Conservation (phyloP, 257 asterid genomes). For the Gentiana macrophylla region DNA sequence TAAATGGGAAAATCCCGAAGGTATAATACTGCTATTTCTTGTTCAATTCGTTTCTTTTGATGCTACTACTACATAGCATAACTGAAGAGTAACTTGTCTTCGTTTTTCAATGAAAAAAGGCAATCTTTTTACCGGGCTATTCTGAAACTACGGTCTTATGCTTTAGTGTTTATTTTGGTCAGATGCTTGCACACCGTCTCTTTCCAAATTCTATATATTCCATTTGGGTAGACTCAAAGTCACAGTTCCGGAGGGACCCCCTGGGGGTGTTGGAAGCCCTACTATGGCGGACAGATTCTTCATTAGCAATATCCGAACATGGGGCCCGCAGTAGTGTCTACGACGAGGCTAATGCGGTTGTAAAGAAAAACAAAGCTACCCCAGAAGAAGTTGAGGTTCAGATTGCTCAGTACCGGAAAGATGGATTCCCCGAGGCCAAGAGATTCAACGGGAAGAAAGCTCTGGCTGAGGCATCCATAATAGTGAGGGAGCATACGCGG, state of each 20-base stretch:
- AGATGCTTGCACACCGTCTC: conserved; percentile 98
- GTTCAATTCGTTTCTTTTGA: neutral
- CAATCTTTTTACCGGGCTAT: neutral
- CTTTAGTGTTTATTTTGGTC: conserved; percentile 20
- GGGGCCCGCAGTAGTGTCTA: conserved; percentile 98
- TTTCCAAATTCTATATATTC: conserved; percentile 88
- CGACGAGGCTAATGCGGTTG: conserved; percentile 98
- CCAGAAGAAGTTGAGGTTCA: conserved; percentile 94
- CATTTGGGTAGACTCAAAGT: conserved; percentile 96
- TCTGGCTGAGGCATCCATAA: conserved; percentile 92
- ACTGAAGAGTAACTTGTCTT: neutral
- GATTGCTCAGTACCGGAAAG: conserved; percentile 65
- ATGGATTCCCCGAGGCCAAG: conserved; percentile 90
- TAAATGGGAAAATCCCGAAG: conserved; percentile 98
- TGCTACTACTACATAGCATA: neutral
- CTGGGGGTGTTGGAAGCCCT: conserved; percentile 83
- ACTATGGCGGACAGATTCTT: conserved; percentile 77
- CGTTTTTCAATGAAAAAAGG: neutral
- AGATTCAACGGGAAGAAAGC: conserved; percentile 95
- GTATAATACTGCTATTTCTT: conserved; percentile 27
- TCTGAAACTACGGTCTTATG: neutral
- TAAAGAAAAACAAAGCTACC: conserved; percentile 85
- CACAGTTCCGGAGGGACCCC: conserved; percentile 95
- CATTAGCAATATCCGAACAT: conserved; percentile 95
- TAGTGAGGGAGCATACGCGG: conserved; percentile 85